Evolutionary conservation across 768 basidiomycete genomes (phyloP).

Genomic region (Sporobolomyces roseus): DNA sequence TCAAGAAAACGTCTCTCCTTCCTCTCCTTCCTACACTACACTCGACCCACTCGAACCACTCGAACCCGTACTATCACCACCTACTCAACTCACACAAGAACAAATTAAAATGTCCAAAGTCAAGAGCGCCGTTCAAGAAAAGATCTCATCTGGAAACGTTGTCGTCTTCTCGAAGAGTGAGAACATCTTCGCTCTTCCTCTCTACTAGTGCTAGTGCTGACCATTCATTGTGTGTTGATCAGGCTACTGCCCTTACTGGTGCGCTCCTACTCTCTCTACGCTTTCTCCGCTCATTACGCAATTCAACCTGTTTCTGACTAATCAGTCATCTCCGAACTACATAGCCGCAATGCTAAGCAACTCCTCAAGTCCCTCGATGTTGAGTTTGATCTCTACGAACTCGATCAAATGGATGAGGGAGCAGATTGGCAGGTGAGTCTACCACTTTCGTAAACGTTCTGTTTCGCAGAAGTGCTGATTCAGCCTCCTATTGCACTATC

Average conservation of each 20-base stretch:
- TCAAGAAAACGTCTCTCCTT: not conserved
- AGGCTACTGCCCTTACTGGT: slow-evolving; percentile 26
- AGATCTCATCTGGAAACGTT: slow-evolving; percentile 2
- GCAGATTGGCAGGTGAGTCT: slow-evolving; percentile 35
- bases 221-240: not conserved
- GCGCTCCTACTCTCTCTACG: not conserved
- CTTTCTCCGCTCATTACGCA: too few species aligned
- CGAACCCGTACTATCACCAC: not conserved
- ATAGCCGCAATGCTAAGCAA: slow-evolving; percentile 13
- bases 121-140: slow-evolving; percentile 12
- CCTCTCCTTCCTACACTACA: not conserved
- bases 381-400: slow-evolving; percentile 30
- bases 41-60: too few species aligned
- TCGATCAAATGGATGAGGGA: slow-evolving; percentile 39
- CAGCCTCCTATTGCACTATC: not conserved
- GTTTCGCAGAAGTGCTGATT: not conserved
- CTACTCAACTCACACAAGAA: too few species aligned
- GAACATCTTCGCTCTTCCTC: not conserved
- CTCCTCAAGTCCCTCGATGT: slow-evolving; percentile 28
- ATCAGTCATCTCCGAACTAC: not conserved
- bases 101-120: too few species aligned
- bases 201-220: not conserved
- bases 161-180: slow-evolving; percentile 35
- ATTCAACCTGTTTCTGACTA: slow-evolving; percentile 7
- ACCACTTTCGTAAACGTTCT: not conserved